Conservation (phyloP, 2,329 filamentous ascomycete genomes). For the Dactylellina drechsleri region DNA sequence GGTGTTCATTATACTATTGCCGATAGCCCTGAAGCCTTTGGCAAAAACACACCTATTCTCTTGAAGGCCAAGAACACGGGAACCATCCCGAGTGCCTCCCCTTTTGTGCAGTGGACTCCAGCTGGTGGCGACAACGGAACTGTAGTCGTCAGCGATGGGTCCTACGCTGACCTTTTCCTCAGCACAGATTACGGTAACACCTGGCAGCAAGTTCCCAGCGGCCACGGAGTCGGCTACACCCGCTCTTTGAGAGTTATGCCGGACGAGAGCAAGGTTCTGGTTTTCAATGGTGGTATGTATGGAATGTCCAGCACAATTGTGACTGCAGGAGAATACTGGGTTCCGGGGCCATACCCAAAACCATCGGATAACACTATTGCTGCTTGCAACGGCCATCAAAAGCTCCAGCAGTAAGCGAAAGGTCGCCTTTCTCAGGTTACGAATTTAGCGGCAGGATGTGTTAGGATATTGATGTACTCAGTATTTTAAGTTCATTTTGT, state of each 20-base stretch:
- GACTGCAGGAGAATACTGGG: conserved; percentile 17
- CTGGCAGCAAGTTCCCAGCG: conserved; percentile 19
- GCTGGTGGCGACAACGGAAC: conserved; percentile 64
- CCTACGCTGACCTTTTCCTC: conserved; percentile 62
- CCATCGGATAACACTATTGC: conserved; percentile 17
- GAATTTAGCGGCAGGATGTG: no score
- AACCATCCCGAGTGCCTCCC: conserved; percentile 62
- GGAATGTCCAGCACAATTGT: conserved; percentile 22
- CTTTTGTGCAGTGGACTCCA: conserved; percentile 64
- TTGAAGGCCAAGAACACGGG: conserved; percentile 57
- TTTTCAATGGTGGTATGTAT: conserved; percentile 27
- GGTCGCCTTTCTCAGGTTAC: no score
- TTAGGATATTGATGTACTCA: no score
- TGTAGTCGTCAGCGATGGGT: conserved; percentile 56
- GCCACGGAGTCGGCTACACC: conserved; percentile 19
- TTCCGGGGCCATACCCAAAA: conserved; percentile 6
- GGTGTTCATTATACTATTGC: conserved; percentile 65
- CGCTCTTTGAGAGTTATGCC: conserved; percentile 24
- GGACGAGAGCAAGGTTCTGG: conserved; percentile 20
- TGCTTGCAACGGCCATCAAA: conserved; percentile 1
- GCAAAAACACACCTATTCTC: no score
- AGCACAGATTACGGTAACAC: conserved; percentile 55
- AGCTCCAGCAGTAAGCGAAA: conserved; percentile 7
- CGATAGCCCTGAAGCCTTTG: conserved; percentile 59
- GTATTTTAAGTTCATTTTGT: no score